Evolutionary conservation across 768 basidiomycete species (phyloP), one percentile per base, ranked within the genome.

Genomic region (Boletus huronensis): DNA sequence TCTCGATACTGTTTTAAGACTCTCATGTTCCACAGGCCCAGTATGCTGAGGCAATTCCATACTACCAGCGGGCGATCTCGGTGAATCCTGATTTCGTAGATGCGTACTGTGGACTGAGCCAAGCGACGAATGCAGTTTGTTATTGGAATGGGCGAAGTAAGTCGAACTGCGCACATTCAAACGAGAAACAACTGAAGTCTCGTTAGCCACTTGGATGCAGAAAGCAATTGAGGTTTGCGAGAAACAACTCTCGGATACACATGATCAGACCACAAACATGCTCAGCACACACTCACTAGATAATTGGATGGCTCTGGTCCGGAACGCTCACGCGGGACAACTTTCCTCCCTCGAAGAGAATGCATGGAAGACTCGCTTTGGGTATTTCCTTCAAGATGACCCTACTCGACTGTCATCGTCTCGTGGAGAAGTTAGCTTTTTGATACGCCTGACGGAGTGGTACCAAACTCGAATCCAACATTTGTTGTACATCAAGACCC

Each of bases 81-180:
- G 65, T 67, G 14, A 78, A 79, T 56, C 74, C 78, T 6, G 58
- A 71, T 16, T 74, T 81, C 19, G 68, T 75, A 0, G 80, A 81
- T 55, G 79, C 78, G 1, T 68, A 78, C 14, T 79, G 78, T 55
- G 79, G 79, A 17, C 58, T 79, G n/a, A 73, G 66, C 43, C 77
- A 75, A 50, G 72, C 80, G 14, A 72, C 75, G 35, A 72, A 69
- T 48, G 74, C 80, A 0, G 65, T 81, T 11, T 81, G 79, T 58
- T 75, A 77, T 58, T 81, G 77, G 77, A 42, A 65, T 70, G 54
- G 75, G 64, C 41, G 72, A 70, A n/a, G 66, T 72, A 47, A 56
- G 64, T 39, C 25, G 50, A 62, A 68, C 36, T 21, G 35, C 3
- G 6, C 3, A 19, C 51, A 36, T 44, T 34, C 9, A 10, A 58